Base-by-base conservation (phyloP, 345 rosid genomes). In the Arabis alpina region DNA sequence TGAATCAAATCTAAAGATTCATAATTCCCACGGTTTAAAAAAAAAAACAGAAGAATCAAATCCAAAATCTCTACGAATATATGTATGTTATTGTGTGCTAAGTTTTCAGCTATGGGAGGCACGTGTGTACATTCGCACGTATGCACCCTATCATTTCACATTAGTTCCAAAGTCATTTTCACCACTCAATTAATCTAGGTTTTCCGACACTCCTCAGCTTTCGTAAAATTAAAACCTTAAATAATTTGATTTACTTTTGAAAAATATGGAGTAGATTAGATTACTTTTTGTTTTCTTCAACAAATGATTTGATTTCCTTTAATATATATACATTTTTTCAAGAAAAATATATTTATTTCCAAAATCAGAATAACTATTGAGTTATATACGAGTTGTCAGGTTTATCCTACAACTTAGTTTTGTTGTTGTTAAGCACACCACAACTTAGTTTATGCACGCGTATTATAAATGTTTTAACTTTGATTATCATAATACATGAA, bases 101-200 rank as follows among this genome's bases (percentile, higher is more conserved):
- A 50, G 32, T 23, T 50, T 49, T 50, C 19, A 19, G 1, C 28
- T 49, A 36, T 36, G 39, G 2, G 9, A 8, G 0, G 39, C 39
- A 36, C 39, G 54, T 50, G 54, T 50, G 7, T 50, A 10, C 13
- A 50, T 50, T 49, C 54, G 54, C 54, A 24, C 30, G 39, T 36
- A 32, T 43, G 54, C 53, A 54, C 44, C 67, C 60, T 60, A 70
- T 50, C 74, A 28, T 14, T 50, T 61, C 53, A 14, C 10, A 60
- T 70, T 60, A 50, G 74, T 51, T 60, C 53, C 27, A 41, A 61
- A 61, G 74, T 70, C 60, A 13, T 30, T 60, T 59, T 70, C 74
- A 70, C 52, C 74, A 51, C 52, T 67, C 67, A 69, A 60, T 50
- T 70, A 27, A 50, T 61, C 60, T 40, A 52, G 60, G 50, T 52